Evolutionary conservation across 352 stramenopile species (phyloP).

Genomic region (Phytophthora foliorum): DNA sequence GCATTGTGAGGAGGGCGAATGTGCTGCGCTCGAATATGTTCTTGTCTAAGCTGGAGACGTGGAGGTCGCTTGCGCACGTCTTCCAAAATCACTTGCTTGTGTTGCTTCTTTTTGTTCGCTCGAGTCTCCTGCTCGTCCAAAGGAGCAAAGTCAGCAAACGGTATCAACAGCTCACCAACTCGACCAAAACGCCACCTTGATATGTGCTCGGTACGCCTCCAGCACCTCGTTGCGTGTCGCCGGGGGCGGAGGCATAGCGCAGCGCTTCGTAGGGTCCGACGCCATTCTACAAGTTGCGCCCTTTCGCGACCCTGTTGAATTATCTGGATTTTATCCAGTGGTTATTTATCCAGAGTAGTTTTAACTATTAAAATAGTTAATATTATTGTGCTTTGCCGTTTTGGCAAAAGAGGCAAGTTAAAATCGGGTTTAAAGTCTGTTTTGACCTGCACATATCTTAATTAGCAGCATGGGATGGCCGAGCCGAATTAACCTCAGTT

Average conservation of each 20-base stretch:
- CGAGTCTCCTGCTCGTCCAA: conserved; percentile 45
- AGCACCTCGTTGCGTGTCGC: conserved; percentile 51
- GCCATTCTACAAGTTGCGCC: conserved; percentile 1
- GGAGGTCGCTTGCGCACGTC: conserved; percentile 52
- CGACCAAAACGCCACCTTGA: conserved; percentile 34
- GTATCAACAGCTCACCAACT: neutral
- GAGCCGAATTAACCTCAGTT: too few species aligned
- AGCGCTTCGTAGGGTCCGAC: conserved; percentile 8
- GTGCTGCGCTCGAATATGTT: conserved; percentile 24
- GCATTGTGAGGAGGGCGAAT: conserved; percentile 8
- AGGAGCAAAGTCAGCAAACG: neutral
- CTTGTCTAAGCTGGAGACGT: conserved; percentile 53
- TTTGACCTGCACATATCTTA: too few species aligned
- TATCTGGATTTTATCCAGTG: too few species aligned
- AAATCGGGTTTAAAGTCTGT: too few species aligned
- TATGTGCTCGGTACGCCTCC: conserved; percentile 51
- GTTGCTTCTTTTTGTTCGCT: conserved; percentile 52
- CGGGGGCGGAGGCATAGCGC: conserved; percentile 5
- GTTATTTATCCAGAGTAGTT: too few species aligned
- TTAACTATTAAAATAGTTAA: too few species aligned
- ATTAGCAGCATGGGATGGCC: too few species aligned
- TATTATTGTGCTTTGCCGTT: too few species aligned
- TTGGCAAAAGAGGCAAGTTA: too few species aligned
- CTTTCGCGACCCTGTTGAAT: neutral
- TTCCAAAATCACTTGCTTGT: conserved; percentile 74